Evolutionary conservation across 2,329 filamentous ascomycete species (phyloP).

Genomic region (Sporothrix variecibatus): DNA sequence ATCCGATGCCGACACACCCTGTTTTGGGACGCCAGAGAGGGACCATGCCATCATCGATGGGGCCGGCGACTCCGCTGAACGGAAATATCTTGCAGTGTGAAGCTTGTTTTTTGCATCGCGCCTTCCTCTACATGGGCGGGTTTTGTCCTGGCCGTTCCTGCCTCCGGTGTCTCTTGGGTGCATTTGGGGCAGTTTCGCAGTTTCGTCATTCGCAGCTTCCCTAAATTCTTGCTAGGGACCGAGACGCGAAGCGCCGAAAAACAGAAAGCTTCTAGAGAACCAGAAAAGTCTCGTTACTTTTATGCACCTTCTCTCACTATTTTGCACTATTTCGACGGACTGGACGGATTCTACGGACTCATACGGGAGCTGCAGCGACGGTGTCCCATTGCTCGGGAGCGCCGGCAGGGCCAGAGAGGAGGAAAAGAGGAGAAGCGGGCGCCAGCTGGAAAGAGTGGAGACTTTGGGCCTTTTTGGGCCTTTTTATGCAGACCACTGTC

Average conservation of each 20-base stretch:
- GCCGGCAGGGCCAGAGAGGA: background rate
- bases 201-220: constrained; percentile 6
- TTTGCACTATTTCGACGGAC: background rate
- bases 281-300: background rate
- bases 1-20: background rate
- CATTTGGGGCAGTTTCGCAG: background rate
- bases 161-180: background rate
- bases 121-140: background rate
- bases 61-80: constrained; percentile 15
- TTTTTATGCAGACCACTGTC: background rate
- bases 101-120: background rate
- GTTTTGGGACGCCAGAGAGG: background rate
- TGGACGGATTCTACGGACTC: background rate
- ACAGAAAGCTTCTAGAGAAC: background rate
- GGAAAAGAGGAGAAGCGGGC: background rate
- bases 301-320: background rate
- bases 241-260: constrained; percentile 20
- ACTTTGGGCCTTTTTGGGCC: background rate
- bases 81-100: background rate
- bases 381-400: constrained; percentile 1
- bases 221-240: background rate
- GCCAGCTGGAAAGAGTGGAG: background rate
- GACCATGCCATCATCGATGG: constrained; percentile 19
- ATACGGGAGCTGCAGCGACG: constrained; percentile 14
- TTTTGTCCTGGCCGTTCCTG: background rate